phyloP scores from a whole-genome alignment of 2,329 filamentous ascomycete genomes.

The Teratosphaeria zuluensis region DNA sequence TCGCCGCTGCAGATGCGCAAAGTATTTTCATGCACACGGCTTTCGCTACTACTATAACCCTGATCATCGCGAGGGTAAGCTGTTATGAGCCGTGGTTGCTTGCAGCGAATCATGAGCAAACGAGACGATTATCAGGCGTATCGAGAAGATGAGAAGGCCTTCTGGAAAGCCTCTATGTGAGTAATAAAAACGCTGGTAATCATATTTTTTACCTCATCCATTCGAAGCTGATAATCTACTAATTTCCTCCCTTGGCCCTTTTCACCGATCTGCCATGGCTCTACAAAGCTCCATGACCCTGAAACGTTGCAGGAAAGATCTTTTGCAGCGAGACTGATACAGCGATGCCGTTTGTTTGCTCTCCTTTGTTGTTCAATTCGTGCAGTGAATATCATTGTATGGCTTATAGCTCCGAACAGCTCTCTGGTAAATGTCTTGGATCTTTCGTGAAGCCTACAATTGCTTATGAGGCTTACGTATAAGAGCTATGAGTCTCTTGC shows the following conservation, averaged over 20 bases:
- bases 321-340: background rate
- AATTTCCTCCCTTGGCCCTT: no score
- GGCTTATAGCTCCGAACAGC: background rate
- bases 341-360: background rate
- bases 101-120: no score
- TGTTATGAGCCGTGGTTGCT: no score
- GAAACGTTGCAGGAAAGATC: no score
- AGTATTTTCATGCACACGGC: background rate
- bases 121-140: no score
- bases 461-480: background rate
- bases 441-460: background rate
- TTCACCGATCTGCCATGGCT: no score
- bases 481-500: background rate
- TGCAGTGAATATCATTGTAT: background rate
- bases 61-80: background rate
- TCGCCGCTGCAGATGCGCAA: background rate
- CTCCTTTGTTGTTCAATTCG: background rate
- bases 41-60: background rate
- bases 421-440: background rate
- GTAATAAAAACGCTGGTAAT: no score
- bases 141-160: no score
- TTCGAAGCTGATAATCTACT: no score
- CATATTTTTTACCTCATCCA: no score
- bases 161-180: no score
- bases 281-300: no score